Evolutionary conservation across 2,329 filamentous ascomycete genomes (phyloP).

Genomic region (Talaromyces sp.): DNA sequence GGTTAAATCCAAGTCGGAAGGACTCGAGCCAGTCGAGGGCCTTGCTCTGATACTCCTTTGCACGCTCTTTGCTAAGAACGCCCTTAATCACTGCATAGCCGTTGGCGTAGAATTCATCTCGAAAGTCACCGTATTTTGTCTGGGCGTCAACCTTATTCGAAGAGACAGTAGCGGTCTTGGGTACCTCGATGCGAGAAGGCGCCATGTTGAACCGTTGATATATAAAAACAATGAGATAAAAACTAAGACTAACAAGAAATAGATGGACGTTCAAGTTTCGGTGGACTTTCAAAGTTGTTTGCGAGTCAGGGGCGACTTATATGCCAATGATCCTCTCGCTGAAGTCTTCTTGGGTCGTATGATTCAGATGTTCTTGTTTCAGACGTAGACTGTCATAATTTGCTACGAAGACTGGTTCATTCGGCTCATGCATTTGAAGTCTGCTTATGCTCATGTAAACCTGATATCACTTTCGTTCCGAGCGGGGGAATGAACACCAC

Average conservation of each 20-base stretch:
- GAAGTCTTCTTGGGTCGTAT: background rate
- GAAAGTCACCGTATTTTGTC: background rate
- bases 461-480: background rate
- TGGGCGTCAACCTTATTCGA: background rate
- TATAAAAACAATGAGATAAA: too few relatives aligned
- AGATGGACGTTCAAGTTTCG: background rate
- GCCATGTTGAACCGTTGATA: background rate
- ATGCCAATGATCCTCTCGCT: background rate
- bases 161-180: background rate
- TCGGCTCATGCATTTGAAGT: background rate
- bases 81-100: slow-evolving; percentile 7
- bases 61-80: background rate
- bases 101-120: slow-evolving; percentile 1
- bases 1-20: slow-evolving; percentile 40
- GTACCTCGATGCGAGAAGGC: background rate
- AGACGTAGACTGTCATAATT: background rate
- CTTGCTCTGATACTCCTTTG: slow-evolving; percentile 21
- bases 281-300: background rate
- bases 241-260: too few relatives aligned
- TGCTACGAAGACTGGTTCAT: background rate
- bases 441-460: background rate
- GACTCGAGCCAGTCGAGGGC: slow-evolving; percentile 41
- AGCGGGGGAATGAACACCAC: background rate
- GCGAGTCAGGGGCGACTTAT: background rate
- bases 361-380: background rate